phyloP scores from a whole-genome alignment of 768 basidiomycete species.

The Gloeophyllum trabeum region DNA sequence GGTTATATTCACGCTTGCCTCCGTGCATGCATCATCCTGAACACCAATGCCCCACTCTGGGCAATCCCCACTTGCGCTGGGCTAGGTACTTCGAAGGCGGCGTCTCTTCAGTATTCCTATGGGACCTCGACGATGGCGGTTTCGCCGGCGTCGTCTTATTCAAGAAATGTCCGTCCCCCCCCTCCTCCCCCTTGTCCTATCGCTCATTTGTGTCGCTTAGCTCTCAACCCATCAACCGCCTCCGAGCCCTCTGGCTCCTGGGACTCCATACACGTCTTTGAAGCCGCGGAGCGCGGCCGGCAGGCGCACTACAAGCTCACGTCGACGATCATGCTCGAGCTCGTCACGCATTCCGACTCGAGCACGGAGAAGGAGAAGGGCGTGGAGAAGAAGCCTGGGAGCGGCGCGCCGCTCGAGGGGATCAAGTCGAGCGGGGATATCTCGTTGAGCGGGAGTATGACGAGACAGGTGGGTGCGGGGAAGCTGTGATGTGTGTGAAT shows the following conservation, averaged over 20 bases:
- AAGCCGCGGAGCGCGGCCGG: slow-evolving; percentile 82
- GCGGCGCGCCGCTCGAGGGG: slow-evolving; percentile 43
- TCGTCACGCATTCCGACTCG: slow-evolving; percentile 38
- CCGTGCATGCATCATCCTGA: no score
- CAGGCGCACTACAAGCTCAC: slow-evolving; percentile 96
- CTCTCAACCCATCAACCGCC: slow-evolving; percentile 41
- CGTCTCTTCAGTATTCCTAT: slow-evolving; percentile 91
- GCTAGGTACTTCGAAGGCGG: slow-evolving; percentile 96
- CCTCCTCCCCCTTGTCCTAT: not conserved
- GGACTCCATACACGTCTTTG: slow-evolving; percentile 99
- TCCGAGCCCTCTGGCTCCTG: slow-evolving; percentile 77
- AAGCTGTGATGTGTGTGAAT: no score
- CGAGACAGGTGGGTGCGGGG: slow-evolving; percentile 76
- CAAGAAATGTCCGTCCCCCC: slow-evolving; percentile 66
- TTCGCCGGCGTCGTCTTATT: slow-evolving; percentile 95
- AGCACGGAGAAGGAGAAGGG: slow-evolving; percentile 9
- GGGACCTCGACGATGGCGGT: slow-evolving; percentile 94
- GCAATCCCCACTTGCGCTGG: not conserved
- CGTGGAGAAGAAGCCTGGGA: slow-evolving; percentile 22
- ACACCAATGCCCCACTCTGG: not conserved
- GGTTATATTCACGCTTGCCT: slow-evolving; percentile 1
- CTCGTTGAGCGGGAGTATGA: slow-evolving; percentile 91
- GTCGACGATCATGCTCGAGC: slow-evolving; percentile 92
- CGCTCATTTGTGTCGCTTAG: slow-evolving; percentile 23
- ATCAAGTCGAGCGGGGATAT: no score